These are phyloP conservation scores for Ambrosiella beaveri DNA, from an alignment of 2,329 filamentous ascomycete species.

Conservation along the genomic window DNA sequence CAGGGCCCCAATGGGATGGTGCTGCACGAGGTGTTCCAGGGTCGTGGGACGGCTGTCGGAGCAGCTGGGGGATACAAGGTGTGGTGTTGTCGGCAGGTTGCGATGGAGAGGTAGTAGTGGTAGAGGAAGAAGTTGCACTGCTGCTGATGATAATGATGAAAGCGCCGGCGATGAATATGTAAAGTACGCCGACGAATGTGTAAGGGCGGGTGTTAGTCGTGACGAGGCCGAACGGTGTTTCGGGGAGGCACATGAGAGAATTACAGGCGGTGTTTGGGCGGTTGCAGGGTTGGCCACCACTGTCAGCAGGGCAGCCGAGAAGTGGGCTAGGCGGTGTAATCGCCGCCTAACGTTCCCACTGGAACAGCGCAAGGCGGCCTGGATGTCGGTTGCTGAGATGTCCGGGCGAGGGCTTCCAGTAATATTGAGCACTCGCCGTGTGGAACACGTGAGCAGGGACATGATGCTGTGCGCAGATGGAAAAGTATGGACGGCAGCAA, in stretches of 20 bases:
- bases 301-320: not conserved
- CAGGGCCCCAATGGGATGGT: conserved; percentile 2
- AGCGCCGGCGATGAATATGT: not conserved
- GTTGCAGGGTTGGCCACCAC: not conserved
- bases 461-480: not conserved
- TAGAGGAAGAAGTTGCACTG: not conserved
- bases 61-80: not conserved
- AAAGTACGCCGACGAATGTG: not conserved
- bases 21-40: not conserved
- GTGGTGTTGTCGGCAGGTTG: not conserved
- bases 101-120: not conserved
- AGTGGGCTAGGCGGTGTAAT: not conserved
- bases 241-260: not conserved
- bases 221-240: not conserved
- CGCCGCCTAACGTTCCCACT: not conserved
- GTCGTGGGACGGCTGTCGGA: not conserved
- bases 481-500: no score
- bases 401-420: not conserved
- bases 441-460: conserved; percentile 9
- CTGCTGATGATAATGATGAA: not conserved
- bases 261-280: not conserved
- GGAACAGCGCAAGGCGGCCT: not conserved
- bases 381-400: not conserved
- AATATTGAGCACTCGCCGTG: conserved; percentile 2
- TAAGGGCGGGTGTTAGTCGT: not conserved